Evolutionary conservation across 192 early-diverging fungal species (phyloP), one percentile per base, ranked within the genome.

Genomic region (Backusella liffmaniae): DNA sequence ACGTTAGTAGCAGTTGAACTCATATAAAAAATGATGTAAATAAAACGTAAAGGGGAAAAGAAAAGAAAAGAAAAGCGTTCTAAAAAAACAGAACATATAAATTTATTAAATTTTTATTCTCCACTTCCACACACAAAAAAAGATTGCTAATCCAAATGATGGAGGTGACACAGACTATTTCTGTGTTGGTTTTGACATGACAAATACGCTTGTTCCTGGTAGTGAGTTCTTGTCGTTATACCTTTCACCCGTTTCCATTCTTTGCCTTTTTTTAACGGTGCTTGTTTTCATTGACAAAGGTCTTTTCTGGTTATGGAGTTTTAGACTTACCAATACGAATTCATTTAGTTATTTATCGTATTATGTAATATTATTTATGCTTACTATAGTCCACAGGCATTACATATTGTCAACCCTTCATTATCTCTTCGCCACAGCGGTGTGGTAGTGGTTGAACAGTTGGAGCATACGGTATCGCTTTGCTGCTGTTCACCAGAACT

Each of bases 381-480:
- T 75, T 84, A 89, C 75, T 88, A 89, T 49, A 89, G 72, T 6
- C 88, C 88, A 73, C 88, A 89, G 18, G 88, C 88, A 71, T 89
- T 89, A 78, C 88, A 89, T 9, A 89, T 70, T 32, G 86, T 84
- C 0, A 76, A 74, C 3, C 88, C 88, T 29, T 82, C 79, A 39
- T 85, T 81, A 70, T 89, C 88, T 35, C 96, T 86, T 23, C 98
- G 90, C 98, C 98, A 99, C 18, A 99, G 85, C 1, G 96, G 92
- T 13, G 98, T 99, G 34, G 90, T 91, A 4, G 91, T 97, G 0
- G 92, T 93, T 37, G 87, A 82, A 74, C 93, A 94, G 77, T 94
- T 94, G 76, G 86, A 86, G 67, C 93, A 94, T 7, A 82, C 84
- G 72, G 13, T 13, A 10, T 62, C 12, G 9, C 23, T 26, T 62